Evolutionary conservation across 805 yeast species (phyloP).

Genomic region (Sugiyamaella mastotermitis): DNA sequence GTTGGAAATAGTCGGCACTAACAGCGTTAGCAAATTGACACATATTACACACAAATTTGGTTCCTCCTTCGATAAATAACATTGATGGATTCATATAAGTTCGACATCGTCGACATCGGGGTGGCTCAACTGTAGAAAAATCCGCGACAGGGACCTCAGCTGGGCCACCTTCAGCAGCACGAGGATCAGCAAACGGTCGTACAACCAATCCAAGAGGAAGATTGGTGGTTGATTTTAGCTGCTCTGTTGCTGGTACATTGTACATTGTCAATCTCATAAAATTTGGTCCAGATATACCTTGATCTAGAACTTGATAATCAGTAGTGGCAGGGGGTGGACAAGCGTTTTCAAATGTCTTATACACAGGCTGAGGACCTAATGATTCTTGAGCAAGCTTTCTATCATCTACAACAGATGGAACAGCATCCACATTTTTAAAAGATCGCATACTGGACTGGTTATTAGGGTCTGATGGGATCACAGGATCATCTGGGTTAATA

Average conservation of each 20-base stretch:
- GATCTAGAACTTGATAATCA: conserved; percentile 64
- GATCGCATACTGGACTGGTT: conserved; percentile 3
- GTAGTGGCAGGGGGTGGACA: conserved; percentile 81
- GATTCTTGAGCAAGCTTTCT: conserved; percentile 27
- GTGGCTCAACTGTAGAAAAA: conserved; percentile 57
- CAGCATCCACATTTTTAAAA: conserved; percentile 10
- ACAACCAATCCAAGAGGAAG: conserved; percentile 78
- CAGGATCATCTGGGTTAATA: too few species aligned
- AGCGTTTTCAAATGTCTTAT: conserved; percentile 69
- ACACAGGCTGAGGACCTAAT: conserved; percentile 38
- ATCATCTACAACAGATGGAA: conserved; percentile 36
- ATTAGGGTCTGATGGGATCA: background rate
- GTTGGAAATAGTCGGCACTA: conserved; percentile 60
- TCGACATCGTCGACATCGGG: conserved; percentile 88
- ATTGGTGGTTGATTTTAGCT: conserved; percentile 58
- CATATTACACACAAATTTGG: conserved; percentile 73
- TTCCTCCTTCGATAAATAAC: conserved; percentile 54
- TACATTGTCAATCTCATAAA: conserved; percentile 75
- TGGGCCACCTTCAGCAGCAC: conserved; percentile 31
- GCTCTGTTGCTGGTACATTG: conserved; percentile 70
- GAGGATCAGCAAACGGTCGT: conserved; percentile 67
- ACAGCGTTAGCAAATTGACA: conserved; percentile 72
- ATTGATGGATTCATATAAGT: conserved; percentile 83
- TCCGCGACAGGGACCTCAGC: conserved; percentile 68
- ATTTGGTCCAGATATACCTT: conserved; percentile 79